Evolutionary conservation across 164 flowering plant species (phyloP).

Genomic region (Kingdonia uniflora): DNA sequence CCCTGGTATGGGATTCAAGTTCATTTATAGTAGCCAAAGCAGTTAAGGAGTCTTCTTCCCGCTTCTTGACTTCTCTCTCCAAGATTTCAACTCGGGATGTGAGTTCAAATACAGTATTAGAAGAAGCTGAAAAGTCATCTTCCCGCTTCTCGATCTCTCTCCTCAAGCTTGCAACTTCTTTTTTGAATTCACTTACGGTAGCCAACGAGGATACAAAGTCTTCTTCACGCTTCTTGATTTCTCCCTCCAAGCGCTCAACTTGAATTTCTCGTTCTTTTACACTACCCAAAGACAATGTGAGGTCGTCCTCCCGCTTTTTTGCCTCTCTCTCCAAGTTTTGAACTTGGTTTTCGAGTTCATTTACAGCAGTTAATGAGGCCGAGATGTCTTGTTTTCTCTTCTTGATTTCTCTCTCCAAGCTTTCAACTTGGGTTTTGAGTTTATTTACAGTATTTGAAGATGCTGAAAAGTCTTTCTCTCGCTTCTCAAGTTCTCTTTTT

Average conservation of each 20-base stretch:
- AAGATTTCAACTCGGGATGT: constrained; percentile 41
- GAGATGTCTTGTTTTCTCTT: constrained; percentile 32
- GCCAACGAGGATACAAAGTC: constrained; percentile 25
- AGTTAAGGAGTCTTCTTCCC: constrained; percentile 30
- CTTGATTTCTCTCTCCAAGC: constrained; percentile 40
- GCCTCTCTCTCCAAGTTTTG: constrained; percentile 49
- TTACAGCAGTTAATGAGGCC: constrained; percentile 23
- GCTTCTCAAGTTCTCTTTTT: constrained; percentile 39
- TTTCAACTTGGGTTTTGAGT: constrained; percentile 42
- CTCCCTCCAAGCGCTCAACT: constrained; percentile 23
- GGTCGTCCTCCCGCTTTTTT: constrained; percentile 28
- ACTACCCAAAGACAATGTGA: not conserved
- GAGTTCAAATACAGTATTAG: constrained; percentile 31
- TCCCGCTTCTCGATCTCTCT: constrained; percentile 36
- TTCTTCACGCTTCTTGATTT: constrained; percentile 51
- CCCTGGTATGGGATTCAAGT: constrained; percentile 44
- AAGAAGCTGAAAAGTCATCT: constrained; percentile 32
- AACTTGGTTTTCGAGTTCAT: constrained; percentile 47
- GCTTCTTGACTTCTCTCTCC: constrained; percentile 39
- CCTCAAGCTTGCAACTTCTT: constrained; percentile 35
- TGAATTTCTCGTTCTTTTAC: constrained; percentile 3
- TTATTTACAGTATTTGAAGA: constrained; percentile 30
- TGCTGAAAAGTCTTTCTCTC: constrained; percentile 30
- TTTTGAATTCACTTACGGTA: constrained; percentile 38
- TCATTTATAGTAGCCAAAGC: constrained; percentile 36